A percentile compares a stretch with the other conserved stretches of the same genome.
These are phyloP conservation scores for Pythium scleroteichum DNA, from an alignment of 352 stramenopile genomes.

Conservation along the genomic window DNA sequence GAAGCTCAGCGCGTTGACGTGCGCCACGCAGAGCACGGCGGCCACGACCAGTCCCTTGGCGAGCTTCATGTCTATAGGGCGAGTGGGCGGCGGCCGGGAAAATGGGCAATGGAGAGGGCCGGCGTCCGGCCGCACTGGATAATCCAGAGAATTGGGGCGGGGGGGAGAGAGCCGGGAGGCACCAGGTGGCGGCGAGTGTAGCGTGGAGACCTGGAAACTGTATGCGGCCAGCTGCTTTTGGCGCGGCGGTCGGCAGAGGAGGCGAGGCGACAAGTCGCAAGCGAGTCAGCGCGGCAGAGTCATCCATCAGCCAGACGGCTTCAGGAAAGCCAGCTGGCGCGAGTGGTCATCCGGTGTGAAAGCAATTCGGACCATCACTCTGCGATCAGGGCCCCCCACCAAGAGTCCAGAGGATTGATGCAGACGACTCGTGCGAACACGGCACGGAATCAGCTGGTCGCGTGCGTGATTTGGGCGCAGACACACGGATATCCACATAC, in stretches of 20 bases:
- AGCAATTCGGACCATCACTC: slow-evolving; percentile 15
- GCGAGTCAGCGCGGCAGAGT: slow-evolving; percentile 1
- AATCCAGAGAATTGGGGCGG: too few relatives aligned
- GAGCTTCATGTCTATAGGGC: slow-evolving; percentile 37
- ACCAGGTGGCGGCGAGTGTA: slow-evolving; percentile 5
- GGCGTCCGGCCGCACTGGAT: neutral
- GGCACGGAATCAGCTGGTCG: slow-evolving; percentile 8
- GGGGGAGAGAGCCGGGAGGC: slow-evolving; percentile 11
- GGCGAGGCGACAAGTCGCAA: too few relatives aligned
- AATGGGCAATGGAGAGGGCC: slow-evolving; percentile 19
- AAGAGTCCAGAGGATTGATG: neutral
- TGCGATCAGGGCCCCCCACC: neutral
- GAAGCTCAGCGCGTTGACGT: slow-evolving; percentile 62
- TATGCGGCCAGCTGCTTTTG: slow-evolving; percentile 17
- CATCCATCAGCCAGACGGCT: slow-evolving; percentile 1
- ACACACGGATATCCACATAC: neutral
- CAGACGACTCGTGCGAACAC: slow-evolving; percentile 12
- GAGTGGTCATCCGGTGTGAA: too few relatives aligned
- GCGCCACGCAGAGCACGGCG: slow-evolving; percentile 50
- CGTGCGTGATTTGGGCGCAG: neutral
- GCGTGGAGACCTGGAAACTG: neutral
- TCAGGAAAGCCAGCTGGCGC: neutral
- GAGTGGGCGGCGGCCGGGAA: slow-evolving; percentile 12
- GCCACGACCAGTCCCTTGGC: slow-evolving; percentile 52
- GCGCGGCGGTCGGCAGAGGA: neutral